Base-by-base conservation (phyloP, 257 asterid genomes). In the Rubia yunnanensis region DNA sequence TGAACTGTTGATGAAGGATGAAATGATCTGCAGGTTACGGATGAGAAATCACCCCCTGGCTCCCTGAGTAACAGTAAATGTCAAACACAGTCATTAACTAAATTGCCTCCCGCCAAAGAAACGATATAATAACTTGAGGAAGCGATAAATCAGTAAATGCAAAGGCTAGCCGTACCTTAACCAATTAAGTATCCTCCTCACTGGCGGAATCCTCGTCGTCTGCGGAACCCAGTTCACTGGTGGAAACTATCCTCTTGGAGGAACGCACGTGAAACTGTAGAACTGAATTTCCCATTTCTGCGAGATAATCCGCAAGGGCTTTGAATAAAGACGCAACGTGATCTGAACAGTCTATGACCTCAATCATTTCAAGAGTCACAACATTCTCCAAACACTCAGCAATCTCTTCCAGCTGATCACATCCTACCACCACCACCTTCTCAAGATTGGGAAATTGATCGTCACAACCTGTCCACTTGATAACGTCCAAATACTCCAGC, bases 391-490 rank as follows among this genome's bases (percentile, higher is more conserved):
- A 17, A 4, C 23, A 57, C 17, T 24, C 30, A 30, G 63, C 38
- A 13, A 57, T 57, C 39, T 57, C 38, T 30, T 57, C 63, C 63
- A 57, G 11, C 5, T 11, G 3, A 17, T 6, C 18, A 30, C 62
- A 57, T 26, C 36, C 7, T 0, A 10, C 62, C 36, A 57, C 31
- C 7, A 57, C 63, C 1, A 57, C 27, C 23, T 30, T 57, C 63
- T 57, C 22, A 4, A 57, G 63, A 57, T 3, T 14, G 38, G 63
- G 41, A 28, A 57, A 57, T 20, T 57, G 39, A 57, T 23, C 28
- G 0, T 24, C 24, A 6, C 52, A 39, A 9, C 44, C 72, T 32
- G 68, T 59, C 72, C 72, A 72, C 32, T 7, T 28, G 32, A 30
- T 23, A 34, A 72, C 2, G 7, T 60, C 23, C 30, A 49, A 18